Conservation (phyloP, 352 stramenopile species). For the Phytopythium litorale region DNA sequence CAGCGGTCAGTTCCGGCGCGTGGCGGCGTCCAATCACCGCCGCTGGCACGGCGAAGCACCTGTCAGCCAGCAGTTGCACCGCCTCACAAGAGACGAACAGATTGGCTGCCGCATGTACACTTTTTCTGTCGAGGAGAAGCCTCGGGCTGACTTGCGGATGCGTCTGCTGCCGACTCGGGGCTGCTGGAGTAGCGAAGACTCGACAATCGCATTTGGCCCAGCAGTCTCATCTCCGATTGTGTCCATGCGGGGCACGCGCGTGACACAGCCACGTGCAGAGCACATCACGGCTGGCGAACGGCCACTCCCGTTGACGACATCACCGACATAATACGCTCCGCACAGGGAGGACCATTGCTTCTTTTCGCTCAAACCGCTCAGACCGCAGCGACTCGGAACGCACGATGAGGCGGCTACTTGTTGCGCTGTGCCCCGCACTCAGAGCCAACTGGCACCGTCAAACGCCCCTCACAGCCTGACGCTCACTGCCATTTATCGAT, state of each 20-base stretch:
- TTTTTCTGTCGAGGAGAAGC: slow-evolving; percentile 1
- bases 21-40: slow-evolving; percentile 2
- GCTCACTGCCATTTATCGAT: neutral
- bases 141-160: too few species aligned
- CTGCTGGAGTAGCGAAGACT: neutral
- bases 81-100: too few species aligned
- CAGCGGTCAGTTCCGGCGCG: neutral
- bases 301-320: neutral
- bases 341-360: neutral
- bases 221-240: neutral
- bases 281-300: neutral
- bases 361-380: neutral
- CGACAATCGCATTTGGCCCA: neutral
- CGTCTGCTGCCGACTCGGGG: neutral
- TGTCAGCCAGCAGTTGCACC: neutral
- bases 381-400: neutral
- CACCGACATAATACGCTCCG: slow-evolving; percentile 4
- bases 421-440: neutral
- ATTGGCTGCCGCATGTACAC: neutral
- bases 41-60: neutral
- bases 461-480: neutral
- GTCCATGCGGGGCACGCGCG: neutral
- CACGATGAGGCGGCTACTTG: neutral
- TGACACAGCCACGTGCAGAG: neutral
- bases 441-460: neutral